A percentile compares a stretch with the other conserved stretches of the same genome.
phyloP scores from a whole-genome alignment of 148 eudicot species.

The Euryodendron excelsum region DNA sequence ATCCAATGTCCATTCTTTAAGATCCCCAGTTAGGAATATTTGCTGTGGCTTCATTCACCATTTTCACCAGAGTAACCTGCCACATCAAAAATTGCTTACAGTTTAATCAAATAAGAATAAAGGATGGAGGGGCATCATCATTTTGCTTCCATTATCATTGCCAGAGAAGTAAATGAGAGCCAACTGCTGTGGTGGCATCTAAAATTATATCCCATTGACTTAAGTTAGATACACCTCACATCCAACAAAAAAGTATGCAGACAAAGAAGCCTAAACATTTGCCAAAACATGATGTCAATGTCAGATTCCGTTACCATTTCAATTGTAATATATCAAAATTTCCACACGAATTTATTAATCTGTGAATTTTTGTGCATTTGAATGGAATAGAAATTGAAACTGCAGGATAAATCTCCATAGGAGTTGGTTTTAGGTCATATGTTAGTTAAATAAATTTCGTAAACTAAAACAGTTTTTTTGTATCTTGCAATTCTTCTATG shows the following conservation, averaged over 20 bases:
- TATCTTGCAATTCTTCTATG: too few species aligned
- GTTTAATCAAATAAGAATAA: neutral
- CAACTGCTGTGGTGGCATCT: neutral
- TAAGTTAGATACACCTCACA: too few species aligned
- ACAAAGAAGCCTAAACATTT: too few species aligned
- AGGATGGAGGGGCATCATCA: neutral
- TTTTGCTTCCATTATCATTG: neutral
- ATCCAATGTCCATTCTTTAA: slow-evolving; percentile 1
- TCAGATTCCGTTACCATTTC: neutral
- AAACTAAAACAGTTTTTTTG: too few species aligned
- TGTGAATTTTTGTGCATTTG: neutral
- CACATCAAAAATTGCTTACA: neutral
- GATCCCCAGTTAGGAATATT: slow-evolving; percentile 89
- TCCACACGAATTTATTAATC: neutral
- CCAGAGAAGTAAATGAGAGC: neutral
- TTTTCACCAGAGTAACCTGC: slow-evolving; percentile 87
- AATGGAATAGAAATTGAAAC: too few species aligned
- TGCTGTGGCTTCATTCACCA: slow-evolving; percentile 92
- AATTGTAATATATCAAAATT: neutral
- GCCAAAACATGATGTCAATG: neutral
- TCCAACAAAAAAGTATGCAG: too few species aligned
- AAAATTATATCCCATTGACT: neutral
- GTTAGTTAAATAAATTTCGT: too few species aligned
- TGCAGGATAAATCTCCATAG: neutral
- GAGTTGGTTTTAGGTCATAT: too few species aligned